Evolutionary conservation across 768 basidiomycete species (phyloP).

Genomic region (Mycena belliarum): DNA sequence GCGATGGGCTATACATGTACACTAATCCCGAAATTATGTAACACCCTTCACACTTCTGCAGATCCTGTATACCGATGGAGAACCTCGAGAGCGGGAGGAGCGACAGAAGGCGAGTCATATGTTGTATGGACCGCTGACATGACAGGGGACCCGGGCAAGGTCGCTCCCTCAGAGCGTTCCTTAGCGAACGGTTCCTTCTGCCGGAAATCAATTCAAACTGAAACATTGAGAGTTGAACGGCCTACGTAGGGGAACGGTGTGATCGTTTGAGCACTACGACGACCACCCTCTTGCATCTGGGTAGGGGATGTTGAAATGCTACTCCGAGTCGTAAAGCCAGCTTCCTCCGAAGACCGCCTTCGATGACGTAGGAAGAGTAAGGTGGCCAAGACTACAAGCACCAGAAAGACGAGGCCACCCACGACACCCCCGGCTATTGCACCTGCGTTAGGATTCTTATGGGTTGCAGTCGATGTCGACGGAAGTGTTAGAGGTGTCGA

Average conservation of each 20-base stretch:
- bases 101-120: slow-evolving; percentile 21
- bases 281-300: slow-evolving; percentile 2
- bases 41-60: slow-evolving; percentile 30
- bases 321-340: slow-evolving; percentile 16
- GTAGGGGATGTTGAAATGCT: slow-evolving; percentile 11
- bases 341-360: background rate
- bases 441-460: slow-evolving; percentile 40
- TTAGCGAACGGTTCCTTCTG: slow-evolving; percentile 7
- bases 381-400: slow-evolving; percentile 35
- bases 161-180: slow-evolving; percentile 10
- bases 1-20: too few species aligned
- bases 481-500: slow-evolving; percentile 19
- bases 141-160: slow-evolving; percentile 22
- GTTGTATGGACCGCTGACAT: slow-evolving; percentile 22
- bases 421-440: slow-evolving; percentile 66
- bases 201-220: background rate
- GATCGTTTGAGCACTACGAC: background rate
- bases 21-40: too few species aligned
- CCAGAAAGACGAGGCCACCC: slow-evolving; percentile 49
- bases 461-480: slow-evolving; percentile 6
- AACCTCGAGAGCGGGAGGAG: slow-evolving; percentile 27
- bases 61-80: slow-evolving; percentile 33
- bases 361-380: slow-evolving; percentile 36
- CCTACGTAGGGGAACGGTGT: slow-evolving; percentile 20
- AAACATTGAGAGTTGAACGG: background rate